Evolutionary conservation across 2,329 filamentous ascomycete species (phyloP).

Genomic region (Aspergillus texensis): DNA sequence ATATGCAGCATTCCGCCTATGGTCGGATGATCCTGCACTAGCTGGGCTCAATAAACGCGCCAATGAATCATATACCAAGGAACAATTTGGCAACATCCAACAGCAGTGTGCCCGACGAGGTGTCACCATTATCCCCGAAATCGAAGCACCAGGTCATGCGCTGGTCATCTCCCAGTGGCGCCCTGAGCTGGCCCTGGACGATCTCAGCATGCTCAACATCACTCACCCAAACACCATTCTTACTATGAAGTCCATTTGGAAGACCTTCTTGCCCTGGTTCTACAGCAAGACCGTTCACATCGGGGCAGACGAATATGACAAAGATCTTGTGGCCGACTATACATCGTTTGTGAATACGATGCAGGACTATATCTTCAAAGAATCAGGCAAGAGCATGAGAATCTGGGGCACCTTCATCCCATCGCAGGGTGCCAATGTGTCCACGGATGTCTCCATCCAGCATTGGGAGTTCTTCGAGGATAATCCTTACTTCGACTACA

Average conservation of each 20-base stretch:
- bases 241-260: conserved; percentile 44
- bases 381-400: conserved; percentile 47
- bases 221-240: conserved; percentile 55
- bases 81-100: conserved; percentile 55
- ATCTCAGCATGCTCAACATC: conserved; percentile 56
- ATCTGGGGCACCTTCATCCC: conserved; percentile 60
- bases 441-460: conserved; percentile 51
- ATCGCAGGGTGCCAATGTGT: conserved; percentile 42
- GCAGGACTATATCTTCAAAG: conserved; percentile 44
- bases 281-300: conserved; percentile 58
- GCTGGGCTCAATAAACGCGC: conserved; percentile 52
- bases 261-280: conserved; percentile 58
- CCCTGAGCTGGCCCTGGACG: conserved; percentile 53
- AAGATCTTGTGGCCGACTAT: conserved; percentile 50
- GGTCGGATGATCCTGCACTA: conserved; percentile 51
- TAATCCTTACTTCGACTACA: conserved; percentile 52
- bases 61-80: conserved; percentile 57
- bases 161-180: conserved; percentile 60
- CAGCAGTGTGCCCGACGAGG: conserved; percentile 53
- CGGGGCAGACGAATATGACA: conserved; percentile 58
- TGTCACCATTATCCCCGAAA: conserved; percentile 59
- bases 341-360: conserved; percentile 53
- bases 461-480: conserved; percentile 58
- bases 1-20: conserved; percentile 57
- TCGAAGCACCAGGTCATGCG: conserved; percentile 60